A percentile compares a stretch with the other conserved stretches of the same genome.
phyloP scores from a whole-genome alignment of 345 rosid species.

The Passiflora organensis region DNA sequence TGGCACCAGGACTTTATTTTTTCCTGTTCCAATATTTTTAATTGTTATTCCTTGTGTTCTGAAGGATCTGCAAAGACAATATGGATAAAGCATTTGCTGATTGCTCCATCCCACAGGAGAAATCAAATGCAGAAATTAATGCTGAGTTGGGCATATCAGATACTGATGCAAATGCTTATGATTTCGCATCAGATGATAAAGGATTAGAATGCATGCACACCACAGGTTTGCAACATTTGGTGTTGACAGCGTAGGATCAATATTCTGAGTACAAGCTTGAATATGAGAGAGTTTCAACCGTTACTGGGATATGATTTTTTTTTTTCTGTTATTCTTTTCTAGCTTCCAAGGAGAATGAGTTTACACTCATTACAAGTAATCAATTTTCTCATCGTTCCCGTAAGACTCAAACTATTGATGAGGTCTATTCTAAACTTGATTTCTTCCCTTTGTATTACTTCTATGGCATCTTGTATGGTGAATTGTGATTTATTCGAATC shows the following conservation, averaged over 20 bases:
- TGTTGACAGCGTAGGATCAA: slow-evolving; percentile 4
- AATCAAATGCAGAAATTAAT: slow-evolving; percentile 86
- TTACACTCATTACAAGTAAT: slow-evolving; percentile 61
- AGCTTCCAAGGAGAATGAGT: slow-evolving; percentile 55
- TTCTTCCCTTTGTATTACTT: background rate
- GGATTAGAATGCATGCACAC: slow-evolving; percentile 40
- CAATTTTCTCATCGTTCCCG: slow-evolving; percentile 82
- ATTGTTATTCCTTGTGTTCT: slow-evolving; percentile 6
- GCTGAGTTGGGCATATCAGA: slow-evolving; percentile 87
- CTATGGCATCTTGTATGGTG: too few relatives aligned
- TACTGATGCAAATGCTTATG: slow-evolving; percentile 73
- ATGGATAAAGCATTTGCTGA: slow-evolving; percentile 57
- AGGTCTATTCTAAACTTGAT: slow-evolving; percentile 45
- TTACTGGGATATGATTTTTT: slow-evolving; percentile 14
- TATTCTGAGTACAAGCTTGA: slow-evolving; percentile 9
- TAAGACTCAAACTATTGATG: slow-evolving; percentile 87
- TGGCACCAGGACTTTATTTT: background rate
- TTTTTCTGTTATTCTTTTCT: slow-evolving; percentile 23
- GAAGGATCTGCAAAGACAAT: slow-evolving; percentile 86
- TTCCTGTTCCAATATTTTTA: too few relatives aligned
- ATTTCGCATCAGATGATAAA: slow-evolving; percentile 39
- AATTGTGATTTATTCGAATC: background rate
- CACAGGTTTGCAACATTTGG: slow-evolving; percentile 43
- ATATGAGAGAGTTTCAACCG: background rate
- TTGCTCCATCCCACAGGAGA: slow-evolving; percentile 87